These are phyloP conservation scores for Metroxylon sagu DNA, from an alignment of 176 grass and related monocot species.

Conservation along the genomic window DNA sequence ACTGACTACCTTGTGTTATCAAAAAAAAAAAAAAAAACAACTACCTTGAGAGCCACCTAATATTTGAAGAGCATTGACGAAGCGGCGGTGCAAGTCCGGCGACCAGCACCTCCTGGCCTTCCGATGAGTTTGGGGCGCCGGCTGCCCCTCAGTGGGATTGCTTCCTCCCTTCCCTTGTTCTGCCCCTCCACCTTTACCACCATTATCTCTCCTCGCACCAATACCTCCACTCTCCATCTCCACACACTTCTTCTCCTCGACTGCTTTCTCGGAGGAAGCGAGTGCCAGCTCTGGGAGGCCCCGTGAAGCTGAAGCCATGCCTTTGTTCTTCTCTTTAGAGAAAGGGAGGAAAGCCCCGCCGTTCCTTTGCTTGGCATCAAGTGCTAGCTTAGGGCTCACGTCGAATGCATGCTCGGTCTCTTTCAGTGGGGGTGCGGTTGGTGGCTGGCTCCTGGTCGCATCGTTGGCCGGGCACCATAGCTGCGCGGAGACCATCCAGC, in stretches of 20 bases:
- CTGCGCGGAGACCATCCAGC: constrained; percentile 96
- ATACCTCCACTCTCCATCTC: constrained; percentile 30
- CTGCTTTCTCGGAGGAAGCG: constrained; percentile 14
- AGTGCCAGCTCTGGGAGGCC: constrained; percentile 66
- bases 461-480: constrained; percentile 64
- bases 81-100: constrained; percentile 93
- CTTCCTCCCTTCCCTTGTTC: constrained; percentile 30
- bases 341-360: constrained; percentile 91
- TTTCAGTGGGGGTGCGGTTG: constrained; percentile 15
- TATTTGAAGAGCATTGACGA: constrained; percentile 96
- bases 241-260: constrained; percentile 38
- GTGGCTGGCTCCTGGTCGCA: not conserved
- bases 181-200: constrained; percentile 12
- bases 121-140: constrained; percentile 39
- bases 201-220: constrained; percentile 20
- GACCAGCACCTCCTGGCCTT: constrained; percentile 97
- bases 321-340: constrained; percentile 62
- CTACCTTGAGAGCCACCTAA: constrained; percentile 91
- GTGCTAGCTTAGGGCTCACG: constrained; percentile 37
- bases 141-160: constrained; percentile 25
- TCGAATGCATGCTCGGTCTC: constrained; percentile 50
- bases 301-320: not conserved
- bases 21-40: not conserved
- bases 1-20: too few species aligned
- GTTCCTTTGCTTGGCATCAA: constrained; percentile 28